phyloP scores from a whole-genome alignment of 148 eudicot genomes.

The Vaccinium macrocarpon region DNA sequence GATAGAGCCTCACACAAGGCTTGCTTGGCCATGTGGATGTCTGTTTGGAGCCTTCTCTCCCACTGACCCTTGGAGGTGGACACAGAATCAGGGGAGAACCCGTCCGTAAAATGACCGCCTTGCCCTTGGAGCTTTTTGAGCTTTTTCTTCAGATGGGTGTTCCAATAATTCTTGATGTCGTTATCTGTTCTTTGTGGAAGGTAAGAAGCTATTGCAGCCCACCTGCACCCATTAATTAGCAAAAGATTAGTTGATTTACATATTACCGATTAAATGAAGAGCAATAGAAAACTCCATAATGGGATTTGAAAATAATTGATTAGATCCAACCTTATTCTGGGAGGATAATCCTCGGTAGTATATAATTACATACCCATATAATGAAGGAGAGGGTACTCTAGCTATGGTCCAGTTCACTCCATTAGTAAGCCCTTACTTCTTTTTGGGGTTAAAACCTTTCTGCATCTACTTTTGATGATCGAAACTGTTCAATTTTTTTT shows the following conservation, averaged over 20 bases:
- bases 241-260: background rate
- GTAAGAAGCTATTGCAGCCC: conserved; percentile 96
- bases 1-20: conserved; percentile 80
- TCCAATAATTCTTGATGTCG: conserved; percentile 92
- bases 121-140: conserved; percentile 41
- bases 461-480: background rate
- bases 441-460: no score
- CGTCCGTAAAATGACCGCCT: conserved; percentile 20
- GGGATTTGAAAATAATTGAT: background rate
- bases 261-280: background rate
- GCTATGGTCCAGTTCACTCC: background rate
- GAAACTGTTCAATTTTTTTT: no score
- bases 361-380: background rate
- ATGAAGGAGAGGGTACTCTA: background rate
- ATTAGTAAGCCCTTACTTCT: background rate
- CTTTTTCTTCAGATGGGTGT: conserved; percentile 84
- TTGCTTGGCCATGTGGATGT: conserved; percentile 72
- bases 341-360: background rate
- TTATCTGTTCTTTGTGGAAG: conserved; percentile 91
- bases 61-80: conserved; percentile 69
- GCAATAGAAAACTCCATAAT: background rate
- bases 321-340: conserved; percentile 11
- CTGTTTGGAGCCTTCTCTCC: conserved; percentile 89
- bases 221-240: conserved; percentile 34
- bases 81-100: conserved; percentile 22